Evolutionary conservation across 1,284 basidiomycete species (phyloP).

Genomic region (Crucibulum parvulum): DNA sequence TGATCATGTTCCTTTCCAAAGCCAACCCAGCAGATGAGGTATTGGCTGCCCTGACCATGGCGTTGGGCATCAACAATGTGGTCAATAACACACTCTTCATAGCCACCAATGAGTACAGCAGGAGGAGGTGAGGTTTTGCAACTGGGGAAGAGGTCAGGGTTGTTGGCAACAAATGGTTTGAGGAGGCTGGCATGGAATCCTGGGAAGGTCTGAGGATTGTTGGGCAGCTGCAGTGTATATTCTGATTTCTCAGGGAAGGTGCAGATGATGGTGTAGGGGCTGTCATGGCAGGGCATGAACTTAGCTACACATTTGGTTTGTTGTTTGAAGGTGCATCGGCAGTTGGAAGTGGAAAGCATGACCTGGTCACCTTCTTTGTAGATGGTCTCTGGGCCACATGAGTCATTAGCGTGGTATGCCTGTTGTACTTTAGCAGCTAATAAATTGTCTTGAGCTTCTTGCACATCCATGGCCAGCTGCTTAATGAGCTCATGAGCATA

Average conservation of each 20-base stretch:
- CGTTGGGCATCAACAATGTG: constrained; percentile 25
- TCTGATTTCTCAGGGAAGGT: not conserved
- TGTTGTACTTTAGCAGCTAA: constrained; percentile 28
- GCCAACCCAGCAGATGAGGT: constrained; percentile 16
- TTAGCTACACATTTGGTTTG: constrained; percentile 12
- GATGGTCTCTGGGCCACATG: not conserved
- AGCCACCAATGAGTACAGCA: constrained; percentile 19
- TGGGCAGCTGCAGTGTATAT: constrained; percentile 28
- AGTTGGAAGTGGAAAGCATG: constrained; percentile 21
- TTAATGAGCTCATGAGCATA: not conserved
- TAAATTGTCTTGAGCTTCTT: constrained; percentile 31
- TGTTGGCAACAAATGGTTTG: constrained; percentile 7
- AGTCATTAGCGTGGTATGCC: constrained; percentile 28
- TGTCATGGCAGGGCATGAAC: constrained; percentile 20
- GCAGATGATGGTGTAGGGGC: constrained; percentile 10
- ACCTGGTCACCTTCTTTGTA: constrained; percentile 31
- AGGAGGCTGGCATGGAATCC: constrained; percentile 18
- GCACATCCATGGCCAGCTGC: constrained; percentile 2
- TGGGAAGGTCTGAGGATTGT: constrained; percentile 22
- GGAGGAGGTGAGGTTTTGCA: constrained; percentile 11
- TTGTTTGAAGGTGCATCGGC: constrained; percentile 4
- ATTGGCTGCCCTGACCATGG: constrained; percentile 19
- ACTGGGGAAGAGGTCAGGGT: constrained; percentile 16
- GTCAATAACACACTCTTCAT: constrained; percentile 26
- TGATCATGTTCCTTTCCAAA: constrained; percentile 20